Conservation (phyloP, 768 basidiomycete species). For the Lactifluus subvellereus region DNA sequence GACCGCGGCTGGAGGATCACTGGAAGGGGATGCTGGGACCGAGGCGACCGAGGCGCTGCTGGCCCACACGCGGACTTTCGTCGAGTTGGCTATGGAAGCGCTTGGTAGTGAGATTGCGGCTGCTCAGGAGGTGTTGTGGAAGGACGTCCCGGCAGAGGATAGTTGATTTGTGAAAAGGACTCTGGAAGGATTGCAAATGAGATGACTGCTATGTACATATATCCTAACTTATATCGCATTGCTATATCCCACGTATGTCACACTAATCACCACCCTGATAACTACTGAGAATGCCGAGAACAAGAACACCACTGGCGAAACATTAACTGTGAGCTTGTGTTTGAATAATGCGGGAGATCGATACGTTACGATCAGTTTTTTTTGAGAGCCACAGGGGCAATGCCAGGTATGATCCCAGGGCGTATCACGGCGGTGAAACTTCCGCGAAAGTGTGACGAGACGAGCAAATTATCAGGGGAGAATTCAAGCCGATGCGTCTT, state of each 20-base stretch:
- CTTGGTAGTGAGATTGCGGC: constrained; percentile 10
- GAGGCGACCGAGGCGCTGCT: constrained; percentile 4
- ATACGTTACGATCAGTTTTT: no score
- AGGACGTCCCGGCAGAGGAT: not conserved
- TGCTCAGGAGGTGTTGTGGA: constrained; percentile 1
- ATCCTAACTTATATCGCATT: not conserved
- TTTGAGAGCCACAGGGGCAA: no score
- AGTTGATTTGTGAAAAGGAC: not conserved
- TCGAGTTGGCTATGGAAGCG: constrained; percentile 19
- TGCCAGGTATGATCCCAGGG: no score
- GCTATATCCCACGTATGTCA: not conserved
- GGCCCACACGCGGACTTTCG: constrained; percentile 9
- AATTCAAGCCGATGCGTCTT: no score
- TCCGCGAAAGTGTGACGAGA: no score
- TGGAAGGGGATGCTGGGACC: not conserved
- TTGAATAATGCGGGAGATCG: not conserved
- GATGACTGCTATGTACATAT: not conserved
- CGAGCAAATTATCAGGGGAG: no score
- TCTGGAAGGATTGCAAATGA: not conserved
- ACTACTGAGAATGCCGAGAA: not conserved
- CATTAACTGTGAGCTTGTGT: not conserved
- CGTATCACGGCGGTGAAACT: no score
- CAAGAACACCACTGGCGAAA: not conserved
- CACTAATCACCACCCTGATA: not conserved
- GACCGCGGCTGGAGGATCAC: not conserved